Evolutionary conservation across 2,329 filamentous ascomycete genomes (phyloP), one percentile per base, ranked within the genome.

Genomic region (Aureobasidium sp.): DNA sequence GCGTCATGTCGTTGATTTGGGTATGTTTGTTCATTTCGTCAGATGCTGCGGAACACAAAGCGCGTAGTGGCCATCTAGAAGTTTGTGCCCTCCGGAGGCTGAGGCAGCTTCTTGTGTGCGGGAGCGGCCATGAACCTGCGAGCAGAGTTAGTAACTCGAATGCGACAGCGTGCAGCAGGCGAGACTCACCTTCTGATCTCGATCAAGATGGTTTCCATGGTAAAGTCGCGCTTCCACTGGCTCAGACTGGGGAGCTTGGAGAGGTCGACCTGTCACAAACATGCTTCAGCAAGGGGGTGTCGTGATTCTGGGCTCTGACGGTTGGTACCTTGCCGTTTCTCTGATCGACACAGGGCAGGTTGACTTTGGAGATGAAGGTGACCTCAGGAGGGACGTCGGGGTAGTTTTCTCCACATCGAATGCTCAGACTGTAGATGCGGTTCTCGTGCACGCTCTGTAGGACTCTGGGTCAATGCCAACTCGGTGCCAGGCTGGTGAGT

Each of bases 361-460:
- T 96, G 74, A 98, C 85, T 71, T 89, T 87, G 64, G 87, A 95
- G 63, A 93, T 83, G 72, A 98, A 98, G 65, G 91, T 84, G 64
- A 98, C 88, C 48, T 85, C 83, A 0, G 93, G 93, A 40, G 93
- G 93, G 58, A 81, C 76, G 68, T 95, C 90, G 49, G 93, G 93
- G 70, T 98, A 98, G 55, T 87, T 77, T 44, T 83, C 78, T 58
- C 90, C 90, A 75, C 93, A 98, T 75, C 95, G 86, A 75, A 98
- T 95, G 72, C 91, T 94, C 64, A 98, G 80, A 62, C 89, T 94
- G 79, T 98, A 98, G 74, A 98, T 98, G 65, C 93, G 87, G 74
- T 98, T 98, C 78, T 98, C 93, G 70, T 97, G 91, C 58, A 85
- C 90, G 71, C 90, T 95, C 88, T 93, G 65, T 37, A 19, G 38